A percentile compares a stretch with the other conserved stretches of the same genome.
phyloP scores from a whole-genome alignment of 108 stramenopile species.

The Skeletonema potamos region DNA sequence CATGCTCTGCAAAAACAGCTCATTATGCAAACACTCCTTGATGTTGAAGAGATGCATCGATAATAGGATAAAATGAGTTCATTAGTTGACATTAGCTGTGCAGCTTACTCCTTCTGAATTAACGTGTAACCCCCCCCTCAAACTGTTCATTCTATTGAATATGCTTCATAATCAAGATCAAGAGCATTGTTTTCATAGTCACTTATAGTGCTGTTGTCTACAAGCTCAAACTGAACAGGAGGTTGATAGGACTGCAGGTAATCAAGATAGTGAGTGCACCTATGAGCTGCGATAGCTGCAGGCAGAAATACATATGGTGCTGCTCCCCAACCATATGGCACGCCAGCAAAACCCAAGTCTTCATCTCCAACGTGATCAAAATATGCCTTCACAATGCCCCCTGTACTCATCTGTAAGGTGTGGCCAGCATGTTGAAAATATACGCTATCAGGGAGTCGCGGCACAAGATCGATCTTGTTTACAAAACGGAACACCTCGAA shows the following conservation, averaged over 20 bases:
- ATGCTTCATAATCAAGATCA: background rate
- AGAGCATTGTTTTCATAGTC: background rate
- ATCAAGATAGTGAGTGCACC: conserved; percentile 24
- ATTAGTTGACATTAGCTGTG: too few species aligned
- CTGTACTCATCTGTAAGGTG: conserved; percentile 68
- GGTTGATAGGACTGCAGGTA: conserved; percentile 27
- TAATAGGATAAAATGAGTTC: too few species aligned
- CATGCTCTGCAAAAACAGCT: too few species aligned
- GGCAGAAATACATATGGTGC: conserved; percentile 64
- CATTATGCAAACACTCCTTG: too few species aligned
- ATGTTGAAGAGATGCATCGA: too few species aligned
- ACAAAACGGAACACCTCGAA: conserved; percentile 51
- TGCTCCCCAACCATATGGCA: conserved; percentile 70
- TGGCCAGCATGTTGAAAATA: conserved; percentile 79
- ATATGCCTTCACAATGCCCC: conserved; percentile 42
- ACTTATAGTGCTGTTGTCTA: conserved; percentile 3
- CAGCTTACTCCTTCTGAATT: too few species aligned
- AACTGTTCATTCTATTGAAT: background rate
- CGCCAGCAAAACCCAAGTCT: conserved; percentile 47
- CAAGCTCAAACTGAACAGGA: conserved; percentile 24
- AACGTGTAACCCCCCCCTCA: too few species aligned
- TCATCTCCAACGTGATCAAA: conserved; percentile 66
- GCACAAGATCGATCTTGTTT: conserved; percentile 73
- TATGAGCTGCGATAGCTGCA: conserved; percentile 55
- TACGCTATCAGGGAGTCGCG: conserved; percentile 63